A percentile compares a stretch with the other conserved stretches of the same genome.
phyloP scores from a whole-genome alignment of 2,329 filamentous ascomycete species.

The Scedosporium dehoogii region DNA sequence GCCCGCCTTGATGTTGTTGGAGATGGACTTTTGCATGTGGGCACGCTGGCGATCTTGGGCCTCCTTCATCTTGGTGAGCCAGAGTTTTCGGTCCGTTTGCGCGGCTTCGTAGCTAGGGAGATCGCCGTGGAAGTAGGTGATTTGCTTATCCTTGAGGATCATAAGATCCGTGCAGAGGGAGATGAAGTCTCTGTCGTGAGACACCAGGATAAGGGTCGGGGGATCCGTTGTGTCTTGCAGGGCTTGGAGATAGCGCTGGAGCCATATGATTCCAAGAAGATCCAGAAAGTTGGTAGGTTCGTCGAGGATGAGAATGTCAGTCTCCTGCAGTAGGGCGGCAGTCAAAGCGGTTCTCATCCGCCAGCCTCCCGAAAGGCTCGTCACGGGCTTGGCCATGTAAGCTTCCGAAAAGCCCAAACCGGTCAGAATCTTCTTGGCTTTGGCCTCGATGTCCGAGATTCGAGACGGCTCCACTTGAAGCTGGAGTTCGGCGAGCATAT shows the following conservation, averaged over 20 bases:
- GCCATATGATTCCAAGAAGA: slow-evolving; percentile 73
- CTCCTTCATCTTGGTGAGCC: slow-evolving; percentile 67
- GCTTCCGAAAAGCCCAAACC: slow-evolving; percentile 63
- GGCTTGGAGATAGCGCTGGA: slow-evolving; percentile 60
- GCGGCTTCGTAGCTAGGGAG: slow-evolving; percentile 62
- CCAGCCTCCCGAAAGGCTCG: slow-evolving; percentile 68
- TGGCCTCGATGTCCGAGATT: slow-evolving; percentile 52
- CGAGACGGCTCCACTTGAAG: slow-evolving; percentile 57
- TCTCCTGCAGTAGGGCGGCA: slow-evolving; percentile 57
- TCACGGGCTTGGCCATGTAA: slow-evolving; percentile 47
- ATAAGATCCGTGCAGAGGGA: slow-evolving; percentile 70
- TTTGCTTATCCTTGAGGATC: slow-evolving; percentile 60
- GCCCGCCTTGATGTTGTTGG: slow-evolving; percentile 63
- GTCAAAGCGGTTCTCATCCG: slow-evolving; percentile 60
- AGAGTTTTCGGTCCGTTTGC: slow-evolving; percentile 55
- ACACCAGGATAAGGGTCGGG: slow-evolving; percentile 67
- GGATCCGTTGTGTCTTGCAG: slow-evolving; percentile 41
- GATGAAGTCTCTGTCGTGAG: slow-evolving; percentile 75
- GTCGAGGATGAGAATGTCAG: slow-evolving; percentile 72
- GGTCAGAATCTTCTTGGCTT: slow-evolving; percentile 54
- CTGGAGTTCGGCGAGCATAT: slow-evolving; percentile 61
- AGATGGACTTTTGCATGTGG: slow-evolving; percentile 71
- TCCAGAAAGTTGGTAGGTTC: slow-evolving; percentile 86
- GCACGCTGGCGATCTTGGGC: slow-evolving; percentile 72
- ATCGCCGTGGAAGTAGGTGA: slow-evolving; percentile 68